Conservation (phyloP, 441 rosid species). For the Pelargonium myrrhifolium region DNA sequence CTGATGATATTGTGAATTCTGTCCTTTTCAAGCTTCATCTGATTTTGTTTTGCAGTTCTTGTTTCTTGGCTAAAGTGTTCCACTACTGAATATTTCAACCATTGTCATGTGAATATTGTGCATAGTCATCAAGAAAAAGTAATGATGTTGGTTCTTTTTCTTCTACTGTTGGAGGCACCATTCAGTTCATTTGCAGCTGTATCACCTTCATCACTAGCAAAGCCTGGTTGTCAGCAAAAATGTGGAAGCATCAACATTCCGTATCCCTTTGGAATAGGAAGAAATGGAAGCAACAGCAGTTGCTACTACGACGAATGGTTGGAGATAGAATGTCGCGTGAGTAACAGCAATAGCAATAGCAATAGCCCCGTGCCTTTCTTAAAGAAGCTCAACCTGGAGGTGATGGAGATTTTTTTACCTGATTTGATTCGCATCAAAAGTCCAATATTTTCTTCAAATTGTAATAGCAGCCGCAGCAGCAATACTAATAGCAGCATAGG, state of each 20-base stretch:
- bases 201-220: neutral
- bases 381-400: neutral
- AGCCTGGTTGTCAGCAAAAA: neutral
- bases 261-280: neutral
- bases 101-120: too few relatives aligned
- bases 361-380: neutral
- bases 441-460: neutral
- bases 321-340: neutral
- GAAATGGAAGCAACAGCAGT: neutral
- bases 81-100: too few relatives aligned
- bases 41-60: too few relatives aligned
- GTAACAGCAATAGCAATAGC: neutral
- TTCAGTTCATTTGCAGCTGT: neutral
- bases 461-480: neutral
- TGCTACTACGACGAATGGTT: neutral
- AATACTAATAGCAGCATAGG: neutral
- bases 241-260: constrained; percentile 2
- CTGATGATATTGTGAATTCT: too few relatives aligned
- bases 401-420: neutral
- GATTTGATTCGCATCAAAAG: neutral
- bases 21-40: too few relatives aligned
- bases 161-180: neutral
- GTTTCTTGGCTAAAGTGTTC: too few relatives aligned
- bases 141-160: neutral
- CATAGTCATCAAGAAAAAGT: too few relatives aligned